Conservation (phyloP, 805 yeast species). For the Alloascoidea africana region DNA sequence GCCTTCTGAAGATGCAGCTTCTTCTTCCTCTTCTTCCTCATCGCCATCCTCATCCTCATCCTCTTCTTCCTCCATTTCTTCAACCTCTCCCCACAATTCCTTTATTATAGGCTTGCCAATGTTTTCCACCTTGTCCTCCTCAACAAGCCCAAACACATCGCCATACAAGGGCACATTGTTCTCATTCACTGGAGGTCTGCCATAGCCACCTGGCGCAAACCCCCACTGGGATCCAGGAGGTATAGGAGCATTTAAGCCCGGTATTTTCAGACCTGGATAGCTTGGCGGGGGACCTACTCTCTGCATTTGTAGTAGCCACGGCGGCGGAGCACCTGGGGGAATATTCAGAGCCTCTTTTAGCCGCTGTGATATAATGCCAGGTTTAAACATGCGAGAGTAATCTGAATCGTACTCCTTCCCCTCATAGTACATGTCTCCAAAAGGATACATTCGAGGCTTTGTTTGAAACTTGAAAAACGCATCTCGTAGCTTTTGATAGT, state of each 20-base stretch:
- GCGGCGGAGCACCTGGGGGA: conserved; percentile 44
- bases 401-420: conserved; percentile 58
- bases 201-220: conserved; percentile 23
- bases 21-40: conserved; percentile 18
- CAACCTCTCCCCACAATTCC: conserved; percentile 21
- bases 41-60: conserved; percentile 18
- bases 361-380: conserved; percentile 52
- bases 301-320: conserved; percentile 66
- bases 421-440: conserved; percentile 73
- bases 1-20: conserved; percentile 20
- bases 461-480: conserved; percentile 78
- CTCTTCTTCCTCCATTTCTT: conserved; percentile 18
- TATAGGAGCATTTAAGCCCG: conserved; percentile 29
- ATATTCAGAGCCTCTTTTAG: conserved; percentile 61
- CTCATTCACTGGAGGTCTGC: conserved; percentile 20
- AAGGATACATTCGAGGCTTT: conserved; percentile 52
- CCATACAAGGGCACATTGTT: conserved; percentile 19
- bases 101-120: conserved; percentile 10
- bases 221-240: conserved; percentile 24
- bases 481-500: conserved; percentile 65
- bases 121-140: conserved; percentile 5
- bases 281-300: conserved; percentile 74
- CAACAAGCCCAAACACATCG: conserved; percentile 15
- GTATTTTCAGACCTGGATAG: conserved; percentile 50
- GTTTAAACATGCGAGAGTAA: conserved; percentile 30